Conservation (phyloP, 192 early-diverging fungal genomes). For the Oehlia diaphana region DNA sequence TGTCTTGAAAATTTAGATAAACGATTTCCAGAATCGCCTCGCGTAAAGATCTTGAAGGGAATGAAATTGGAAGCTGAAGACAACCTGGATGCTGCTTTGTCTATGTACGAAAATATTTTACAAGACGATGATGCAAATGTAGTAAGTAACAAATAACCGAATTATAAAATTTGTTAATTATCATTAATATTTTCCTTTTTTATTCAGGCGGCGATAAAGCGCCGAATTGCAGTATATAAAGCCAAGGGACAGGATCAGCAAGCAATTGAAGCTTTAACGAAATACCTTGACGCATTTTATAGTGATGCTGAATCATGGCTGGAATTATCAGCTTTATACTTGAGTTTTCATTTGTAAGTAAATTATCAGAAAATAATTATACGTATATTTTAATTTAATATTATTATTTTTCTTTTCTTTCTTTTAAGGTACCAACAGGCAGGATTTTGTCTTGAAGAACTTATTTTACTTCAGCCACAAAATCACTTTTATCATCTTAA, state of each 20-base stretch:
- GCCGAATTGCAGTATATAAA: slow-evolving; percentile 74
- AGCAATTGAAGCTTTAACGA: slow-evolving; percentile 71
- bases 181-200: background rate
- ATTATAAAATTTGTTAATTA: background rate
- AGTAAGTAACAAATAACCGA: slow-evolving; percentile 31
- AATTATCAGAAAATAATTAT: background rate
- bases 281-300: slow-evolving; percentile 81
- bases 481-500: slow-evolving; percentile 86
- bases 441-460: slow-evolving; percentile 88
- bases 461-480: slow-evolving; percentile 82
- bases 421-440: slow-evolving; percentile 73
- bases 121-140: slow-evolving; percentile 78
- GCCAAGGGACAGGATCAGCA: slow-evolving; percentile 62
- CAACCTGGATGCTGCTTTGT: slow-evolving; percentile 64
- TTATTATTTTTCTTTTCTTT: background rate
- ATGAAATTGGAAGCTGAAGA: slow-evolving; percentile 80
- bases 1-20: slow-evolving; percentile 61
- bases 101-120: slow-evolving; percentile 75
- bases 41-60: slow-evolving; percentile 72
- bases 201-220: slow-evolving; percentile 62
- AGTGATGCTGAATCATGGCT: slow-evolving; percentile 92
- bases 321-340: slow-evolving; percentile 75
- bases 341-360: slow-evolving; percentile 61
- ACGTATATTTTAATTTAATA: background rate
- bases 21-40: slow-evolving; percentile 68